Evolutionary conservation across 164 flowering plant genomes (phyloP), one percentile per base, ranked within the genome.

Genomic region (Macadamia integrifolia): DNA sequence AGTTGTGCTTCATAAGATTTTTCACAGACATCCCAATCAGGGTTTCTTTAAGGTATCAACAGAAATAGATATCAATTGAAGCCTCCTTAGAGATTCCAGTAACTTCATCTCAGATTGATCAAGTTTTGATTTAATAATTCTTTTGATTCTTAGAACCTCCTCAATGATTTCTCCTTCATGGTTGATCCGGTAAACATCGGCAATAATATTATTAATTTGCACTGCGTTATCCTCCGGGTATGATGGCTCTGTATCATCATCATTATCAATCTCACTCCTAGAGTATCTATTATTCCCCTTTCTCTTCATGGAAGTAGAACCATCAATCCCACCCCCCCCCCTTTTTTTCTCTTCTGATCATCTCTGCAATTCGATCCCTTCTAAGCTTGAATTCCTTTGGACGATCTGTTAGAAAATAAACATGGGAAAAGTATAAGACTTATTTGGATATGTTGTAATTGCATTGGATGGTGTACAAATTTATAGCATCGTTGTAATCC

Each of bases 61-160:
- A 5, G 40, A 35, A 35, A 35, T 35, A 35, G 40, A 2, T 35
- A 35, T 5, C 40, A 35, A 35, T 2, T 2, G 3, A 35, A 35
- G 40, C 40, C 5, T 35, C 40, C 40, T 5, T 5, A 35, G 40
- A 35, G 40, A 5, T 35, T 5, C 5, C 5, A 35, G 40, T 35
- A 35, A 35, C 3, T 2, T 5, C 5, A 35, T 1, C 5, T 5
- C 0, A 35, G 40, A 35, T 5, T 35, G 40, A 35, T 35, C 40
- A 5, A 2, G 5, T 2, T 35, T 35, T 35, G 40, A 2, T 35
- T 35, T 67, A 30, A 88, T 62, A 69, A 88, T 23, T 58, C 76
- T 82, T 65, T 84, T 86, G 68, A 88, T 85, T 81, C 91, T 85
- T 52, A 77, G 65, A 55, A 88, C 88, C 78, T 88, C 91, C n/a